Conservation (phyloP, 129 eudicot species). For the Flaveria robusta region DNA sequence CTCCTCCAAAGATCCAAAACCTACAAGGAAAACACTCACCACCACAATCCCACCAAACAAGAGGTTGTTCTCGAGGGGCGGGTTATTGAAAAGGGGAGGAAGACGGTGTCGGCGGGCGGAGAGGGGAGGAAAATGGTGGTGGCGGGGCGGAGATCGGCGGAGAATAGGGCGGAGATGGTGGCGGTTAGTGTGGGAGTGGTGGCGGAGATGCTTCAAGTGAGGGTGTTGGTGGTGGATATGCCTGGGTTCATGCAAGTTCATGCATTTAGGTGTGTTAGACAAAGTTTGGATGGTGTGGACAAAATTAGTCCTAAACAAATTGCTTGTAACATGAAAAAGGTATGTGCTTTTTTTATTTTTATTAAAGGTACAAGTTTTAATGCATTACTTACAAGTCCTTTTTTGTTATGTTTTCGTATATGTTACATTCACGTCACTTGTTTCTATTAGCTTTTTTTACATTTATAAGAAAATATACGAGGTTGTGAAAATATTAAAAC, state of each 20-base stretch:
- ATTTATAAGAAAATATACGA: too few species aligned
- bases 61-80: constrained; percentile 30
- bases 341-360: constrained; percentile 12
- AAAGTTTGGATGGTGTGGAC: constrained; percentile 63
- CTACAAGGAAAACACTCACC: not conserved
- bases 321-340: constrained; percentile 79
- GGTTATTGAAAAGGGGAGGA: not conserved
- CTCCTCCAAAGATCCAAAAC: constrained; percentile 49
- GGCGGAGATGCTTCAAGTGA: constrained; percentile 56
- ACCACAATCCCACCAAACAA: not conserved
- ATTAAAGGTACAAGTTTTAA: not conserved
- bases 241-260: constrained; percentile 92
- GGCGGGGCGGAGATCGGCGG: constrained; percentile 49
- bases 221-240: constrained; percentile 78
- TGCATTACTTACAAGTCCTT: not conserved
- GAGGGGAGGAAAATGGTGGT: not conserved
- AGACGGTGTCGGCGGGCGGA: not conserved
- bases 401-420: too few species aligned
- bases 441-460: too few species aligned
- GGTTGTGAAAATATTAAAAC: too few species aligned
- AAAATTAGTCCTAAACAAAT: constrained; percentile 58
- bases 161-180: constrained; percentile 47
- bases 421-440: too few species aligned
- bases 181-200: constrained; percentile 38
- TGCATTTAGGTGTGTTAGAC: constrained; percentile 74